These are phyloP conservation scores for Phaeosphaeria sp. DNA, from an alignment of 2,329 filamentous ascomycete species.

Conservation along the genomic window DNA sequence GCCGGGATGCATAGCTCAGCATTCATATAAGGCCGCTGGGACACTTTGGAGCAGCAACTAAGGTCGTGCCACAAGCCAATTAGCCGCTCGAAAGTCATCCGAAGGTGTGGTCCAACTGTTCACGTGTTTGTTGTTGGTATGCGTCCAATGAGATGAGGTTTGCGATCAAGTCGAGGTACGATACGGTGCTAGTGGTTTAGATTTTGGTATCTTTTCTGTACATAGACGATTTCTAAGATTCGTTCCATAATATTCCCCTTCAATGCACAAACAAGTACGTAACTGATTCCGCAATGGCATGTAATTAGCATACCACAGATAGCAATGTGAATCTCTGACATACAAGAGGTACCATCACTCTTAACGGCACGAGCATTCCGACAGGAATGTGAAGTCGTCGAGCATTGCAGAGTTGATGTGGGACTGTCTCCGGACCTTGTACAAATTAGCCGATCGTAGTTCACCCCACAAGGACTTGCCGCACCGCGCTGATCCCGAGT, in stretches of 20 bases:
- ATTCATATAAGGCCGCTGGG: conserved; percentile 11
- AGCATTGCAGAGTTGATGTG: background rate
- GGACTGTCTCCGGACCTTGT: background rate
- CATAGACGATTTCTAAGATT: too few relatives aligned
- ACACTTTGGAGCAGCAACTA: conserved; percentile 1
- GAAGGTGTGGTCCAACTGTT: background rate
- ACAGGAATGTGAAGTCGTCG: background rate
- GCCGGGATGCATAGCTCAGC: conserved; percentile 7
- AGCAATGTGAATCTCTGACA: too few relatives aligned
- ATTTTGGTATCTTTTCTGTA: too few relatives aligned
- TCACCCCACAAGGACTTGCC: conserved; percentile 5
- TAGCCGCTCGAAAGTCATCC: background rate
- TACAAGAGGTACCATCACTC: too few relatives aligned
- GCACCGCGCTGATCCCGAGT: background rate
- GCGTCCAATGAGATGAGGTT: too few relatives aligned
- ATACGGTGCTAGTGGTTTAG: too few relatives aligned
- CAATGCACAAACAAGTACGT: too few relatives aligned
- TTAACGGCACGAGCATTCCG: background rate
- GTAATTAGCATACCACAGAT: too few relatives aligned
- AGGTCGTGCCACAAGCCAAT: background rate
- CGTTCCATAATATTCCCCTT: too few relatives aligned
- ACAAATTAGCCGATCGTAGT: conserved; percentile 6
- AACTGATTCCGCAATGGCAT: too few relatives aligned
- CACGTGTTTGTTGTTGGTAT: too few relatives aligned
- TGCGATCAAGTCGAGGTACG: too few relatives aligned